Evolutionary conservation across 2,329 filamentous ascomycete species (phyloP), one percentile per base, ranked within the genome.

Genomic region (Dothideomycetidae sp.): DNA sequence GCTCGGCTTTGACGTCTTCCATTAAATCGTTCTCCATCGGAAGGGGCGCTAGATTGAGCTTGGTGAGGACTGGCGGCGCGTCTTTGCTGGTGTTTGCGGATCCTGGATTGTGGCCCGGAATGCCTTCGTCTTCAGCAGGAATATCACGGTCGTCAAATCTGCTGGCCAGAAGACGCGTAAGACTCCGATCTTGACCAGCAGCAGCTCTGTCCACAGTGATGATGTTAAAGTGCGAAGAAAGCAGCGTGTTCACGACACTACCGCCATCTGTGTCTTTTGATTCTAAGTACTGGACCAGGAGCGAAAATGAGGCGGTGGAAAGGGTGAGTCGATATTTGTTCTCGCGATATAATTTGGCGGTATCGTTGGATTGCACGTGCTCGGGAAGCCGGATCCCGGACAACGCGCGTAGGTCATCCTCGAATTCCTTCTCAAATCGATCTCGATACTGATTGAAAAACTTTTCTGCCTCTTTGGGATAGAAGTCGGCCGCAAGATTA

Each of bases 281-380:
- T 56, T 96, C 86, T 1, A 98, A 66, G 49, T 88, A 93, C 48
- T 85, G 81, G 51, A 93, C 79, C 5, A 96, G 70, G 42, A 81
- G 81, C 40, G 76, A 78, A 41, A 81, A 85, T 1, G 85, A 78
- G 48, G 86, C 79, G 40, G 79, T 78, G 50, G 86, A 94, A n/a
- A 98, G 64, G 0, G 84, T 84, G 23, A 98, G 69, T 10, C 84
- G 75, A 55, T 96, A 98, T 56, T 84, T 90, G 64, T 86, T 88
- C 39, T 76, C 73, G 29, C 74, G 72, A 57, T 94, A 98, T 3
- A 90, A 64, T 54, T 80, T 82, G 5, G 81, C 78, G n/a, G 79
- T 71, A 2, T 71, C 57, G 52, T 90, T 92, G 41, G 83, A 77
- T 28, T 74, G 66, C 5, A 90, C 65, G 52, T 98, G 90, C 41